phyloP scores from a whole-genome alignment of 2,329 filamentous ascomycete genomes.

The Aspergillus ruber region DNA sequence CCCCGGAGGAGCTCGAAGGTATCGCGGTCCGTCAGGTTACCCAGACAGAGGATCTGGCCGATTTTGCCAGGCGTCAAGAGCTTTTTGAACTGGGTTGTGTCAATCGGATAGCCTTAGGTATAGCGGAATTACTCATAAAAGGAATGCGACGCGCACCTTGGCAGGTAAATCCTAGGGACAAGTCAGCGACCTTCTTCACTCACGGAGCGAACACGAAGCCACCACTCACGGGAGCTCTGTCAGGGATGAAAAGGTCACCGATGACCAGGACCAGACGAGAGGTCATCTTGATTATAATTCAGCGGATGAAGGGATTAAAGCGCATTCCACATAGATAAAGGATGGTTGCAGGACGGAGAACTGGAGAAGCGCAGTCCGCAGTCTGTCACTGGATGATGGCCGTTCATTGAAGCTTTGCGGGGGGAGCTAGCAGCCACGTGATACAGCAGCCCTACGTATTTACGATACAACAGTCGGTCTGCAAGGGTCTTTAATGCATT shows the following conservation, averaged over 20 bases:
- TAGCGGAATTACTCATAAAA: slow-evolving; percentile 3
- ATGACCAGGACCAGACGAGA: slow-evolving; percentile 87
- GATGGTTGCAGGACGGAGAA: no score
- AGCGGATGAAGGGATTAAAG: slow-evolving; percentile 14
- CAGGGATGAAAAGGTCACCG: slow-evolving; percentile 88
- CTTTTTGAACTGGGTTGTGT: slow-evolving; percentile 64
- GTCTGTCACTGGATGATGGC: no score
- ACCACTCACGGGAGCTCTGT: slow-evolving; percentile 65
- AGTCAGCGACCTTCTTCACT: background rate
- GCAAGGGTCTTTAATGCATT: no score
- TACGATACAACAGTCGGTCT: no score
- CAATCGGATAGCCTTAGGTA: slow-evolving; percentile 7
- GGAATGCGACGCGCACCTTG: slow-evolving; percentile 55
- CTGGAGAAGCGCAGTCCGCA: no score
- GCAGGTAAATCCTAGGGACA: slow-evolving; percentile 65
- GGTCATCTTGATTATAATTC: slow-evolving; percentile 49
- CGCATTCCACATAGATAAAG: slow-evolving; percentile 16
- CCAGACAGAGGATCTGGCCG: slow-evolving; percentile 71
- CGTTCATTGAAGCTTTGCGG: no score
- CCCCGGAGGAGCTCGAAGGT: slow-evolving; percentile 75
- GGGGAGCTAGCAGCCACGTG: no score
- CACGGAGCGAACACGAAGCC: background rate
- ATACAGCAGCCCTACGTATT: no score
- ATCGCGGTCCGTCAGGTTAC: slow-evolving; percentile 71
- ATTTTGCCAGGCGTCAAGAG: slow-evolving; percentile 79